A percentile compares a stretch with the other conserved stretches of the same genome.
phyloP scores from a whole-genome alignment of 208 protist genomes.

The Perkinsela sp. region DNA sequence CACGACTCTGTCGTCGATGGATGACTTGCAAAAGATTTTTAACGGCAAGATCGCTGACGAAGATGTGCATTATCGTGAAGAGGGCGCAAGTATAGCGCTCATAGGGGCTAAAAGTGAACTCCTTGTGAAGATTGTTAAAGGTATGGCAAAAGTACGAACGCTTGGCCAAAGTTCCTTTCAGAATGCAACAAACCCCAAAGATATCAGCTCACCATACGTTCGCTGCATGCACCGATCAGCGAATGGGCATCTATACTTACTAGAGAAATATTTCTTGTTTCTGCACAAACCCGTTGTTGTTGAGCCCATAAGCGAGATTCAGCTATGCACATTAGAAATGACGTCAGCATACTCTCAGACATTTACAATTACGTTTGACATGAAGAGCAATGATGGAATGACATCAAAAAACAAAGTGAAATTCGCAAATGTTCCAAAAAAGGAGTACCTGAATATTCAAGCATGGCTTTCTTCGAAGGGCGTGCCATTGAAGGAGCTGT shows the following conservation, averaged over 20 bases:
- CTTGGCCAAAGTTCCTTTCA: not conserved
- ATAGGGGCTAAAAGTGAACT: not conserved
- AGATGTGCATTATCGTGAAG: not conserved
- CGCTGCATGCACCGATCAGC: not conserved
- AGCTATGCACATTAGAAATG: not conserved
- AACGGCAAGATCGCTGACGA: not conserved
- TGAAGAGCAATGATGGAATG: not conserved
- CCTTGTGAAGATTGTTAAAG: not conserved
- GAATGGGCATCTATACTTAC: not conserved
- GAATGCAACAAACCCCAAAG: not conserved
- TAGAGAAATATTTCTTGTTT: not conserved
- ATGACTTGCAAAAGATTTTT: not conserved
- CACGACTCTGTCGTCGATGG: not conserved
- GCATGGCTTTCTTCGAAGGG: not conserved
- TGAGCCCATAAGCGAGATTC: not conserved
- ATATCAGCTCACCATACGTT: not conserved
- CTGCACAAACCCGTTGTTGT: not conserved
- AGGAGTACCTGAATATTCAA: not conserved
- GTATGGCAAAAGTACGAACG: not conserved
- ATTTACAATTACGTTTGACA: not conserved
- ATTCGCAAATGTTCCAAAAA: not conserved
- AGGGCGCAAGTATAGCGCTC: not conserved
- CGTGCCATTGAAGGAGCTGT: no score
- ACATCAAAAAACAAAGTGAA: not conserved
- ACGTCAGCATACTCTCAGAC: not conserved